phyloP scores from a whole-genome alignment of 305 asterid genomes.

The Fraxinus sp. region DNA sequence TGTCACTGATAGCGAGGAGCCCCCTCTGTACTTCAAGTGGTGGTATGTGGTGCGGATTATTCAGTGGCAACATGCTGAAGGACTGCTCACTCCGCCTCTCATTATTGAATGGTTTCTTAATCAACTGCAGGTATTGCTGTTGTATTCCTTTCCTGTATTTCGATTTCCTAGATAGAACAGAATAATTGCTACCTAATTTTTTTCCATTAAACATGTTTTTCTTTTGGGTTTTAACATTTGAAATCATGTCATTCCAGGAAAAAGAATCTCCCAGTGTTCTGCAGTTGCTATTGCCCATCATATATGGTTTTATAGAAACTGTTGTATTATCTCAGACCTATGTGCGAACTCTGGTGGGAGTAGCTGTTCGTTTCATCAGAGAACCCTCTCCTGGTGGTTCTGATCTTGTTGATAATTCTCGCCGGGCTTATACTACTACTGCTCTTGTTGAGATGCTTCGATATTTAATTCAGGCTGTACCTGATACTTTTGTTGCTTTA shows the following conservation, averaged over 20 bases:
- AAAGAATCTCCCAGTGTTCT: constrained; percentile 76
- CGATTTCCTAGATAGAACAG: neutral
- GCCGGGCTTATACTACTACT: constrained; percentile 83
- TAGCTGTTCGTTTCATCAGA: constrained; percentile 73
- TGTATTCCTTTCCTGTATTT: constrained; percentile 18
- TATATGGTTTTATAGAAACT: constrained; percentile 87
- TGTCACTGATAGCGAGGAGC: constrained; percentile 64
- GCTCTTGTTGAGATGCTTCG: constrained; percentile 99
- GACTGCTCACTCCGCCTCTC: constrained; percentile 81
- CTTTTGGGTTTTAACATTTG: constrained; percentile 23
- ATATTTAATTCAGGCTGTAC: constrained; percentile 82
- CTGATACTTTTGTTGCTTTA: constrained; percentile 94
- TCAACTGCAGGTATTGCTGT: constrained; percentile 80
- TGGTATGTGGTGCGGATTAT: constrained; percentile 95
- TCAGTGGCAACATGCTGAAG: constrained; percentile 96
- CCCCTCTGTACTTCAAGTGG: constrained; percentile 93
- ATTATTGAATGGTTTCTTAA: constrained; percentile 94
- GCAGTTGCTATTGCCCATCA: constrained; percentile 89
- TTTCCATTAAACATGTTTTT: neutral
- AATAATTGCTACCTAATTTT: neutral
- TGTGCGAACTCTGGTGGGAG: constrained; percentile 70
- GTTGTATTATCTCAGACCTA: constrained; percentile 89
- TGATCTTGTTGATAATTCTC: constrained; percentile 91
- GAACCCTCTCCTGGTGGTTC: constrained; percentile 99
- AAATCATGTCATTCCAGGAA: constrained; percentile 59